phyloP scores from a whole-genome alignment of 2,329 filamentous ascomycete species.

The Cladosporium sp. region DNA sequence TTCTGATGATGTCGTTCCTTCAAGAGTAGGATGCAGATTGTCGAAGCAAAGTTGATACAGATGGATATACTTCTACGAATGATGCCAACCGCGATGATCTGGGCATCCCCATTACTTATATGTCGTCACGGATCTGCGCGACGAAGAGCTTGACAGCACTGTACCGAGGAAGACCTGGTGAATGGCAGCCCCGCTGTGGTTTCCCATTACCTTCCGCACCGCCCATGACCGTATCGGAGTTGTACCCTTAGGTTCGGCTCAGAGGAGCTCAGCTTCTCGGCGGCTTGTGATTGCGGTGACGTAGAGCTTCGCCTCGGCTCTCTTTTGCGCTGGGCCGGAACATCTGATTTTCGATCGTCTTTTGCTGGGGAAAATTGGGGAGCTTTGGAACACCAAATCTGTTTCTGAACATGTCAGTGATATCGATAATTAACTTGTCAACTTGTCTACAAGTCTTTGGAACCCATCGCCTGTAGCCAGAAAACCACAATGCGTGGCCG shows the following conservation, averaged over 20 bases:
- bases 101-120: constrained; percentile 21
- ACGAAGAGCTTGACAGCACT: constrained; percentile 12
- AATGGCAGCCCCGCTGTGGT: constrained; percentile 12
- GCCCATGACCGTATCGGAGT: constrained; percentile 19
- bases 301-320: background rate
- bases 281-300: constrained; percentile 21
- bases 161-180: constrained; percentile 16
- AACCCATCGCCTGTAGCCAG: background rate
- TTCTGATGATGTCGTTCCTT: background rate
- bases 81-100: background rate
- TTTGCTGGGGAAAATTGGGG: background rate
- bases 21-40: background rate
- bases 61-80: constrained; percentile 11
- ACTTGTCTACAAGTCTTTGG: background rate
- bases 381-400: background rate
- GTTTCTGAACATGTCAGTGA: background rate
- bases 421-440: background rate
- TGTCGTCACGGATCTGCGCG: constrained; percentile 20
- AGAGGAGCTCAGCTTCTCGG: constrained; percentile 19
- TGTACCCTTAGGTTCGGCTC: constrained; percentile 15
- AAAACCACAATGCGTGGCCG: background rate
- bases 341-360: background rate
- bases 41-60: background rate
- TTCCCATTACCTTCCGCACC: constrained; percentile 15
- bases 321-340: constrained; percentile 20